A percentile compares a stretch with the other conserved stretches of the same genome.
Evolutionary conservation across 176 grass and related monocot genomes (phyloP).

Genomic region (Zoysia japonica): DNA sequence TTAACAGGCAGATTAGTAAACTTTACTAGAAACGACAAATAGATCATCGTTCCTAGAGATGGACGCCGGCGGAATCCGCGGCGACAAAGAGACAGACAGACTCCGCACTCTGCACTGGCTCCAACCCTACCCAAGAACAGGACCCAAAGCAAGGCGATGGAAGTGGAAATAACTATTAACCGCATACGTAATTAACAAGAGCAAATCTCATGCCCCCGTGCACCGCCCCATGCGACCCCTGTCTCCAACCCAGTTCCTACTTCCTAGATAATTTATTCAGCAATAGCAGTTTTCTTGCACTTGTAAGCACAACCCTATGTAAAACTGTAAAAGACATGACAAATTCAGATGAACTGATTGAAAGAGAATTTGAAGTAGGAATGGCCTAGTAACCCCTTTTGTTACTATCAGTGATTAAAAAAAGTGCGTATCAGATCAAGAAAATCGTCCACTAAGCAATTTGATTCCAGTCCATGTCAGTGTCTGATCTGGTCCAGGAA

Average conservation of each 20-base stretch:
- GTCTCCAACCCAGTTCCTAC: background rate
- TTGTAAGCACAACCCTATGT: background rate
- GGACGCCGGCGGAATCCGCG: background rate
- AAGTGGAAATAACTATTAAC: background rate
- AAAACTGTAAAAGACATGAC: no score
- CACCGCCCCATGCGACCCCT: conserved; percentile 43
- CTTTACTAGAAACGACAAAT: background rate
- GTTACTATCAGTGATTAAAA: background rate
- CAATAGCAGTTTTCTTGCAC: background rate
- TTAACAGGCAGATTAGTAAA: background rate
- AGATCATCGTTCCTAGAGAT: conserved; percentile 1
- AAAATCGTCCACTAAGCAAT: conserved; percentile 3
- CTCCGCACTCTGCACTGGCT: background rate
- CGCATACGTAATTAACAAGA: background rate
- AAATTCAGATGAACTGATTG: no score
- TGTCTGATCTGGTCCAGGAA: background rate
- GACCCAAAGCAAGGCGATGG: background rate
- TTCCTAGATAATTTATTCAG: background rate
- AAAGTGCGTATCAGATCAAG: background rate
- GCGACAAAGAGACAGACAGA: conserved; percentile 34
- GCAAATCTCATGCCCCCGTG: conserved; percentile 15
- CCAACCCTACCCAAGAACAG: background rate
- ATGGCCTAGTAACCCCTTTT: background rate
- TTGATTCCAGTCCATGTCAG: conserved; percentile 15
- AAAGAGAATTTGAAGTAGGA: no score